Percentiles rank a stretch among this genome's conserved stretches.
These are phyloP conservation scores for Saccharomycopsis javanensis DNA, from an alignment of 805 yeast species.

Conservation along the genomic window DNA sequence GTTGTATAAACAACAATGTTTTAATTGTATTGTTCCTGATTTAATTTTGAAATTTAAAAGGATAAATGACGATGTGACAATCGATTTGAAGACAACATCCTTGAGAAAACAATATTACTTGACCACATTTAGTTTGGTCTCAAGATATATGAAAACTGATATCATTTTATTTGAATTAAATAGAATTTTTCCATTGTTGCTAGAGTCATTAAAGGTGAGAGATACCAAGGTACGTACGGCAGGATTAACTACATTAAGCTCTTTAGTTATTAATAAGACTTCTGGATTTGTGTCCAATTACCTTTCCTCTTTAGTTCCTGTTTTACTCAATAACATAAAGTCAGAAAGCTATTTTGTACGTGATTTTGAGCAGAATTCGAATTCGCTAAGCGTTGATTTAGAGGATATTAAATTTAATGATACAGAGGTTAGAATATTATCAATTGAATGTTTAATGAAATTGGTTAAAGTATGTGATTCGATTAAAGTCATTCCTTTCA, in stretches of 20 bases:
- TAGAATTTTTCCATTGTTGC: conserved; percentile 58
- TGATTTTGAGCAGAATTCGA: conserved; percentile 10
- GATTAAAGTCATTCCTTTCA: conserved; percentile 41
- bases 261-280: conserved; percentile 45
- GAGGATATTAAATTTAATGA: conserved; percentile 27
- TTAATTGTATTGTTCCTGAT: conserved; percentile 47
- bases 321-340: conserved; percentile 33
- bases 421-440: conserved; percentile 43
- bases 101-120: conserved; percentile 42
- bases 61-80: not conserved
- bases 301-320: conserved; percentile 47
- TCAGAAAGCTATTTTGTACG: conserved; percentile 14
- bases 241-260: conserved; percentile 46
- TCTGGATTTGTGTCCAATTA: conserved; percentile 44
- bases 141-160: conserved; percentile 53
- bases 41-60: conserved; percentile 38
- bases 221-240: conserved; percentile 46
- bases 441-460: conserved; percentile 50
- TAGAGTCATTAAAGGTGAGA: conserved; percentile 48
- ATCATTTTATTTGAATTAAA: conserved; percentile 57
- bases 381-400: conserved; percentile 17
- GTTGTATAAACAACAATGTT: conserved; percentile 74
- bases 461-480: conserved; percentile 32
- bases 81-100: not conserved
- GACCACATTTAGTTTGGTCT: conserved; percentile 55